Percentiles rank a stretch among this genome's conserved stretches.
phyloP scores from a whole-genome alignment of 176 grass and related monocot species.

The Typha latifolia region DNA sequence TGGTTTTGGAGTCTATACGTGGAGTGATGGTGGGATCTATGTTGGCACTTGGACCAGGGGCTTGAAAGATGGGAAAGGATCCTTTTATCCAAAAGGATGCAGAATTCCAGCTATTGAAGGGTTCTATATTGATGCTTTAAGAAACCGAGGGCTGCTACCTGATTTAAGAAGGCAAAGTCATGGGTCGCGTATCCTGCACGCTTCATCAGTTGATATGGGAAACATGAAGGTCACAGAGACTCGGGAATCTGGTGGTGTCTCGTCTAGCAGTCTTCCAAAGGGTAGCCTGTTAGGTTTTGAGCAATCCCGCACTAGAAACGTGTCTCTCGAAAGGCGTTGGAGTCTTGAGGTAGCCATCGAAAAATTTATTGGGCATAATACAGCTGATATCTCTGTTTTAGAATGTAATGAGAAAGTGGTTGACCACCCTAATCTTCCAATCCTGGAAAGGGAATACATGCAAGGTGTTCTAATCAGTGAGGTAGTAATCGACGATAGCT shows the following conservation, averaged over 20 bases:
- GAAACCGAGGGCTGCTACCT: constrained; percentile 63
- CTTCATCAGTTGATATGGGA: constrained; percentile 71
- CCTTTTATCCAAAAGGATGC: constrained; percentile 87
- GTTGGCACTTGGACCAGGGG: constrained; percentile 91
- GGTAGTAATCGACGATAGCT: constrained; percentile 52
- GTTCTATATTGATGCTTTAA: constrained; percentile 60
- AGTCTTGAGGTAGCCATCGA: constrained; percentile 89
- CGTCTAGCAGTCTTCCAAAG: constrained; percentile 9
- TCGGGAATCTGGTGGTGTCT: constrained; percentile 22
- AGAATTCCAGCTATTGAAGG: constrained; percentile 57
- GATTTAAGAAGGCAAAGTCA: constrained; percentile 63
- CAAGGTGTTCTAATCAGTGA: constrained; percentile 99
- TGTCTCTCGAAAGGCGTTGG: constrained; percentile 84
- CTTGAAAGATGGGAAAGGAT: constrained; percentile 90
- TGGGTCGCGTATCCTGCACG: constrained; percentile 63
- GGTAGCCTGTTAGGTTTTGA: constrained; percentile 29
- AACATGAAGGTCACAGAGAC: constrained; percentile 49
- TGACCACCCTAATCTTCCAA: constrained; percentile 54
- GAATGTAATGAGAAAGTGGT: constrained; percentile 34
- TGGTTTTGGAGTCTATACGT: constrained; percentile 80
- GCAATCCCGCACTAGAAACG: constrained; percentile 36
- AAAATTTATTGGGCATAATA: constrained; percentile 57
- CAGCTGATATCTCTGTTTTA: constrained; percentile 28
- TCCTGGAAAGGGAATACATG: constrained; percentile 95
- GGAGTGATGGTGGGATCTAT: constrained; percentile 65